A percentile compares a stretch with the other conserved stretches of the same genome.
Evolutionary conservation across 352 stramenopile genomes (phyloP).

Genomic region (Phytophthora pluvialis): DNA sequence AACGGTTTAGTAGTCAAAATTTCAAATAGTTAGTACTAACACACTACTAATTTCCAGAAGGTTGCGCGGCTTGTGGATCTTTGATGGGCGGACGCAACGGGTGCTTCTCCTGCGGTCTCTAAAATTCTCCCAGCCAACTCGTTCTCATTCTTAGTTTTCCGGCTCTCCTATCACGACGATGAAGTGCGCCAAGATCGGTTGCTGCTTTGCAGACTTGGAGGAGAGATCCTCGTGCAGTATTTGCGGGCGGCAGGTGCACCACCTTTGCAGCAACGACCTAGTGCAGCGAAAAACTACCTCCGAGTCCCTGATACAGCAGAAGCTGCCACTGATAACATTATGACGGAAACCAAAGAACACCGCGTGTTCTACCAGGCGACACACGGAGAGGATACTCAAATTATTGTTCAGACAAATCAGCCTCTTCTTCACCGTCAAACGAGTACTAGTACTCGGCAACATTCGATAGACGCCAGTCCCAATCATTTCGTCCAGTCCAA

Average conservation of each 20-base stretch:
- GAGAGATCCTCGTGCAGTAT: background rate
- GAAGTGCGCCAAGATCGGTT: conserved; percentile 6
- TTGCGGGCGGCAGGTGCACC: background rate
- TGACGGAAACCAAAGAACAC: too few species aligned
- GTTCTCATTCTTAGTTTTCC: background rate
- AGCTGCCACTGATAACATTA: too few species aligned
- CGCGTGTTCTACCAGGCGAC: too few species aligned
- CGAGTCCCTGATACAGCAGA: too few species aligned
- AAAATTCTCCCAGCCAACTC: background rate
- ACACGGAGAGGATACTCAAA: too few species aligned
- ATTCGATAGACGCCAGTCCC: too few species aligned
- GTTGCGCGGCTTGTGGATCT: background rate
- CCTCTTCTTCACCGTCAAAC: too few species aligned
- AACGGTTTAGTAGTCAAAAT: background rate
- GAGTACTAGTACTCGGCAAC: too few species aligned
- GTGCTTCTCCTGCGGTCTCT: background rate
- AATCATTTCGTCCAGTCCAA: too few species aligned
- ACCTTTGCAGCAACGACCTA: conserved; percentile 5
- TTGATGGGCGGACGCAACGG: background rate
- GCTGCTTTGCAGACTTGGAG: background rate
- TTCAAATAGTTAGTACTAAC: background rate
- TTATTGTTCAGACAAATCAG: too few species aligned
- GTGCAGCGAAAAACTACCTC: background rate
- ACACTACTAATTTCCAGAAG: background rate
- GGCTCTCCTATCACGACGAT: background rate